Evolutionary conservation across 257 asterid species (phyloP).

Genomic region (Osmanthus fragrans): DNA sequence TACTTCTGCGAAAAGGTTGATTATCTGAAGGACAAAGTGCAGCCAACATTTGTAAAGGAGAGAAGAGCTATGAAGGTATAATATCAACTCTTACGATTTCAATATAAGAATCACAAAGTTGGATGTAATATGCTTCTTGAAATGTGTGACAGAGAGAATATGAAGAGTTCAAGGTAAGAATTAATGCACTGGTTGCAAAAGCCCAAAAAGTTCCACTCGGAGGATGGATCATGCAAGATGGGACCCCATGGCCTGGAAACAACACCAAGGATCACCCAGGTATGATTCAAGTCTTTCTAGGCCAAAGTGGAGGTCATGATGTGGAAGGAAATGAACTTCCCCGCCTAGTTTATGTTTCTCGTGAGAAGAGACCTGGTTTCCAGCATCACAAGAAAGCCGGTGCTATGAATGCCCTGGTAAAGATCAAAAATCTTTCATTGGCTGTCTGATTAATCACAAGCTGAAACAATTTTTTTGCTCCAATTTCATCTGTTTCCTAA

Average conservation of each 20-base stretch:
- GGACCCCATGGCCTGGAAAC: slow-evolving; percentile 99
- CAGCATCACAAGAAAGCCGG: slow-evolving; percentile 99
- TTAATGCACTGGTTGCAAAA: slow-evolving; percentile 93
- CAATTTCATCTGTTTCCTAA: slow-evolving; percentile 6
- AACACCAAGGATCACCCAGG: slow-evolving; percentile 98
- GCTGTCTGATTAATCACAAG: slow-evolving; percentile 1
- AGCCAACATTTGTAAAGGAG: slow-evolving; percentile 95
- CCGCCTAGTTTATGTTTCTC: slow-evolving; percentile 94
- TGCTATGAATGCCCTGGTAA: slow-evolving; percentile 98
- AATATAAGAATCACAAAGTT: background rate
- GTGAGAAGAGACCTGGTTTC: slow-evolving; percentile 98
- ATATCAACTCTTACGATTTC: slow-evolving; percentile 8
- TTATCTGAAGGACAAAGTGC: slow-evolving; percentile 90
- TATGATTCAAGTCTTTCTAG: slow-evolving; percentile 97
- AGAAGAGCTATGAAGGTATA: slow-evolving; percentile 95
- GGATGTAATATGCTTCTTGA: slow-evolving; percentile 6
- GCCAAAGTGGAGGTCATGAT: slow-evolving; percentile 93
- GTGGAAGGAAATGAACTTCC: slow-evolving; percentile 95
- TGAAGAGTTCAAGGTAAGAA: slow-evolving; percentile 88
- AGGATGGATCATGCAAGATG: slow-evolving; percentile 99
- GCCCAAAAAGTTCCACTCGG: slow-evolving; percentile 90
- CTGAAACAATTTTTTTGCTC: slow-evolving; percentile 1
- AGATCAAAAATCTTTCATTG: slow-evolving; percentile 18
- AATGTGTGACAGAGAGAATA: slow-evolving; percentile 77
- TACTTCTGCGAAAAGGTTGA: slow-evolving; percentile 90